Evolutionary conservation across 805 yeast genomes (phyloP).

Genomic region (Candida krabiensis): DNA sequence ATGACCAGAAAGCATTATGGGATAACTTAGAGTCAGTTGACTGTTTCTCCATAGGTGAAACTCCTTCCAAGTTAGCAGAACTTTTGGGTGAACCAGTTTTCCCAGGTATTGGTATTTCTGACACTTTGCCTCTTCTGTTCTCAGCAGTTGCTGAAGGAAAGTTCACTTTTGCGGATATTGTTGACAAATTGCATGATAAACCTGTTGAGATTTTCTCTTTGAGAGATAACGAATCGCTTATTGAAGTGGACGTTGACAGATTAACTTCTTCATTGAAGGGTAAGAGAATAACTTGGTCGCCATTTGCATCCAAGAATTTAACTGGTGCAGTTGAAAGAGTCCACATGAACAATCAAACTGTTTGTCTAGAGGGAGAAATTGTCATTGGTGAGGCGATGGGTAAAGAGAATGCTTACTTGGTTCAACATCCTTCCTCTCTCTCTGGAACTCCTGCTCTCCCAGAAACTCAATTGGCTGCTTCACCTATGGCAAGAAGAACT

Average conservation of each 20-base stretch:
- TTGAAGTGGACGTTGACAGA: conserved; percentile 85
- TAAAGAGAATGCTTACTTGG: conserved; percentile 48
- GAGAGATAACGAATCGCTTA: conserved; percentile 73
- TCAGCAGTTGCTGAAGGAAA: conserved; percentile 75
- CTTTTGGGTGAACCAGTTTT: conserved; percentile 58
- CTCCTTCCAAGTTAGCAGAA: conserved; percentile 72
- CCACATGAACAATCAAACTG: conserved; percentile 71
- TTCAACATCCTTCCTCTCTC: conserved; percentile 41
- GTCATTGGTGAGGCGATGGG: conserved; percentile 64
- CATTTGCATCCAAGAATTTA: conserved; percentile 52
- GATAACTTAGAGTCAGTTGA: conserved; percentile 68
- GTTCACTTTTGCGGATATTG: conserved; percentile 71
- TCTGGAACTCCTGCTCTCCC: conserved; percentile 30
- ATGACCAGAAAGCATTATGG: conserved; percentile 85
- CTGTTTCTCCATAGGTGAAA: conserved; percentile 80
- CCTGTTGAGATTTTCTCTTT: conserved; percentile 83
- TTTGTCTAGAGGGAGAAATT: conserved; percentile 79
- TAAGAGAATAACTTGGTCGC: conserved; percentile 48
- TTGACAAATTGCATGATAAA: conserved; percentile 70
- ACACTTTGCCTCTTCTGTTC: conserved; percentile 78
- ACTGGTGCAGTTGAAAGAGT: conserved; percentile 91
- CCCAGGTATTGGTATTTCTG: conserved; percentile 77
- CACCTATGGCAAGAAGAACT: conserved; percentile 38
- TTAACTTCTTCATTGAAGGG: conserved; percentile 41
- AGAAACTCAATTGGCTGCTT: conserved; percentile 30